Evolutionary conservation across 2,329 filamentous ascomycete species (phyloP), one percentile per base, ranked within the genome.

Genomic region (Pezicula rhizophila): DNA sequence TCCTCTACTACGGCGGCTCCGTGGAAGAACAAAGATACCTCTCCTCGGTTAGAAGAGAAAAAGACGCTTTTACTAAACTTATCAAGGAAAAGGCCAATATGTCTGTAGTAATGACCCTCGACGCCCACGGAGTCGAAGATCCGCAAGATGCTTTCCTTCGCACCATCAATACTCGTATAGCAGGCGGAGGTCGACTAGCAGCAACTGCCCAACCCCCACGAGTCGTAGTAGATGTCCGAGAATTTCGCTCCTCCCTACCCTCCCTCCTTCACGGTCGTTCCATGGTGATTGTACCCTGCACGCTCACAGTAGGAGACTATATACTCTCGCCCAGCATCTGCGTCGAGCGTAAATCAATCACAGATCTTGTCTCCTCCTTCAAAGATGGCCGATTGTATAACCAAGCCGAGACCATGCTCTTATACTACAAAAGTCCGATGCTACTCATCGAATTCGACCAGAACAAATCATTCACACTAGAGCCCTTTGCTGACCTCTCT

Each of bases 381-480:
- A 85, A 85, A 57, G 91, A 96, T 65, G 93, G 93, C 11, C 85
- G 93, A 2, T 78, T 99, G 12, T 99, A 89, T 72, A 88, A 82
- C 59, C 93, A 99, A 72, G 86, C 87, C 37, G 92, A 97, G 68
- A 84, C 87, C 42, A 97, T 99, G 92, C 85, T 95, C 51, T 82
- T 89, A 65, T 84, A 97, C 70, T 99, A 99, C 78, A 86, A 86
- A 62, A 83, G 70, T 56, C 86, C 90, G 0, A 88, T 97, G 80
- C 81, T 99, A 6, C 80, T 99, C 40, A 97, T 99, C 62, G 93
- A 99, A 68, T 99, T 99, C 66, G 91, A 96, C 65, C 87, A 95
- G 64, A 92, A 95, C 71, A 96, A 95, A 67, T 92, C 89, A 4
- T 99, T 99, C 68, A 97, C 91, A 0, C 82, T 99, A 14, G 93